Evolutionary conservation across 2,329 filamentous ascomycete genomes (phyloP).

Genomic region (Diaporthe humulicola): DNA sequence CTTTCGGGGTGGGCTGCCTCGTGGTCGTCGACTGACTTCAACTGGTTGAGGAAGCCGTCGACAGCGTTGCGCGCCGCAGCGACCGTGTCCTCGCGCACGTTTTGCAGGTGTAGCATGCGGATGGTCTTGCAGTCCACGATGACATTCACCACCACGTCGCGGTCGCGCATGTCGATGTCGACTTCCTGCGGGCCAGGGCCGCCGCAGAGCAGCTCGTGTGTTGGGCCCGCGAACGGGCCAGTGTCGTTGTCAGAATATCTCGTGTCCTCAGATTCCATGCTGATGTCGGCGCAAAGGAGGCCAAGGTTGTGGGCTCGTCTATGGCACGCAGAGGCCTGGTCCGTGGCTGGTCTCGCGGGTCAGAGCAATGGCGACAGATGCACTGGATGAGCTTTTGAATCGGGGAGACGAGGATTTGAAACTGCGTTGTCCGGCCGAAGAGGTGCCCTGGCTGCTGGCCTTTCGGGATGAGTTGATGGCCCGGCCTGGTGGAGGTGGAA

Average conservation of each 20-base stretch:
- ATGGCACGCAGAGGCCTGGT: neutral
- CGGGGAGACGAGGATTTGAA: neutral
- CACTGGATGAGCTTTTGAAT: neutral
- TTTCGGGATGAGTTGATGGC: neutral
- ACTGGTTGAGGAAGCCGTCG: neutral
- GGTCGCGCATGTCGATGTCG: constrained; percentile 4
- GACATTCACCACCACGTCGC: neutral
- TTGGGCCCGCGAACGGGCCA: neutral
- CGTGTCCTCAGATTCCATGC: neutral
- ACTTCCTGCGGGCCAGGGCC: neutral
- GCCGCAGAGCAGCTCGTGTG: neutral
- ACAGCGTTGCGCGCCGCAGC: neutral
- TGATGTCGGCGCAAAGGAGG: no score
- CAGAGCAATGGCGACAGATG: neutral
- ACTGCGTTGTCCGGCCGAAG: neutral
- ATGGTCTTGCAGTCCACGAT: neutral
- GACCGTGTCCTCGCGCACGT: neutral
- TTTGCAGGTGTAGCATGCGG: neutral
- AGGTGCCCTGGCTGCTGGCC: neutral
- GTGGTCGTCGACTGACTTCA: neutral
- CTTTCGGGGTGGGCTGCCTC: neutral
- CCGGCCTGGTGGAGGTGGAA: neutral
- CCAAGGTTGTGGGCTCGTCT: neutral
- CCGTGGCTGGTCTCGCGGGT: no score
- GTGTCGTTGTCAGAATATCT: neutral